A percentile compares a stretch with the other conserved stretches of the same genome.
phyloP scores from a whole-genome alignment of 139 green algal species.

The Chlorella sp. region DNA sequence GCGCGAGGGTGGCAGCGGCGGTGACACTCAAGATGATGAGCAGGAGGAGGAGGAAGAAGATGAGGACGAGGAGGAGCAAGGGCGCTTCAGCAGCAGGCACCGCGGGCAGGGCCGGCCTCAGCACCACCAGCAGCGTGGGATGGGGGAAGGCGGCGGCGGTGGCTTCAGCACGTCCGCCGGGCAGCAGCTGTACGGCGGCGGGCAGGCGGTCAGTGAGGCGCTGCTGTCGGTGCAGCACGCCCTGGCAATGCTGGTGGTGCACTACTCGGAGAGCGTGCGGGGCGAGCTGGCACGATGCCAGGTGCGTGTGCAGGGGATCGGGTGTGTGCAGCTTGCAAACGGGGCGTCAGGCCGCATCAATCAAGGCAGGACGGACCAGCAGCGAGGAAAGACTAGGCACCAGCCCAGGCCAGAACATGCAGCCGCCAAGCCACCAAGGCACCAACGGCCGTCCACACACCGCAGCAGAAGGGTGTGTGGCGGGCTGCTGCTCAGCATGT shows the following conservation, averaged over 20 bases:
- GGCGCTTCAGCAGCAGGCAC: neutral
- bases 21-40: too few species aligned
- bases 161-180: too few species aligned
- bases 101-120: neutral
- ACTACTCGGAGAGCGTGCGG: neutral
- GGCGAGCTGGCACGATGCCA: neutral
- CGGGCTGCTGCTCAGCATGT: neutral
- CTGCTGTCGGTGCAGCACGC: neutral
- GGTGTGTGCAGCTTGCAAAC: neutral
- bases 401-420: too few species aligned
- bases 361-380: neutral
- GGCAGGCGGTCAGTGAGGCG: neutral
- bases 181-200: neutral
- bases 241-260: neutral
- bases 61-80: neutral
- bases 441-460: too few species aligned
- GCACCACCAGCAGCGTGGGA: neutral
- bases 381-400: too few species aligned
- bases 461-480: neutral
- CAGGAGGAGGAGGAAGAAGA: too few species aligned
- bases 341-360: neutral
- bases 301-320: neutral
- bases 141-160: neutral
- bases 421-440: too few species aligned
- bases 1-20: too few species aligned